Percentiles rank a stretch among this genome's conserved stretches.
phyloP scores from a whole-genome alignment of 768 basidiomycete species.

The Rickenella mellea region DNA sequence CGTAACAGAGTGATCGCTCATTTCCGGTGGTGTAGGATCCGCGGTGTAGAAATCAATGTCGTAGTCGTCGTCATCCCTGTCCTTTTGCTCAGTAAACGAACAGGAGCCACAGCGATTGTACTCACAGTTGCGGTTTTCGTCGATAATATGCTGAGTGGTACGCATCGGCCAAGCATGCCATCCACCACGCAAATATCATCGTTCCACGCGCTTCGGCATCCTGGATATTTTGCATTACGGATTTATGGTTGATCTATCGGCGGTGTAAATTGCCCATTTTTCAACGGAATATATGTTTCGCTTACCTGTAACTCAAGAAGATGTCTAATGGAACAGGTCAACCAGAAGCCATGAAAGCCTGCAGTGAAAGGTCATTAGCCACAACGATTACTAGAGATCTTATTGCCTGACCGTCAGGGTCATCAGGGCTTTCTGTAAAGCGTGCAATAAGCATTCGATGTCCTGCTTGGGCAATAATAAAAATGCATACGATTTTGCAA shows the following conservation, averaged over 20 bases:
- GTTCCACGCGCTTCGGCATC: constrained; percentile 71
- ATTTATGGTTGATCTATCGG: constrained; percentile 72
- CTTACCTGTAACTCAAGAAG: constrained; percentile 66
- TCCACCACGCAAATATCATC: constrained; percentile 93
- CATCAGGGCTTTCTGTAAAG: constrained; percentile 57
- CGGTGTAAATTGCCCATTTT: constrained; percentile 1
- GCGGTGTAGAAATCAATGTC: constrained; percentile 83
- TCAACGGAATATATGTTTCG: constrained; percentile 12
- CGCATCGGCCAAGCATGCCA: constrained; percentile 79
- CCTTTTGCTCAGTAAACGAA: constrained; percentile 17
- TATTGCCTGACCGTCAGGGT: constrained; percentile 48
- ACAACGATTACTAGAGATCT: constrained; percentile 6
- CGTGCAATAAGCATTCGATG: constrained; percentile 1
- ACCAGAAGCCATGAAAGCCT: constrained; percentile 86
- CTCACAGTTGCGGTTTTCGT: constrained; percentile 68
- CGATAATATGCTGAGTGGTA: constrained; percentile 79
- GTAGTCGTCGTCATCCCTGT: constrained; percentile 78
- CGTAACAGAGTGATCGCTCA: constrained; percentile 23
- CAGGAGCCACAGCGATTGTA: constrained; percentile 4
- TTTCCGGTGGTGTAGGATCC: constrained; percentile 45
- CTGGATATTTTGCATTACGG: constrained; percentile 61
- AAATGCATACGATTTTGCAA: constrained; percentile 74
- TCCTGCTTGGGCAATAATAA: constrained; percentile 3
- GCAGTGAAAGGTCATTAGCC: constrained; percentile 11
- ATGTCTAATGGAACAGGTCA: constrained; percentile 68